Evolutionary conservation across 2,329 filamentous ascomycete genomes (phyloP).

Genomic region (Xylaria sp.): DNA sequence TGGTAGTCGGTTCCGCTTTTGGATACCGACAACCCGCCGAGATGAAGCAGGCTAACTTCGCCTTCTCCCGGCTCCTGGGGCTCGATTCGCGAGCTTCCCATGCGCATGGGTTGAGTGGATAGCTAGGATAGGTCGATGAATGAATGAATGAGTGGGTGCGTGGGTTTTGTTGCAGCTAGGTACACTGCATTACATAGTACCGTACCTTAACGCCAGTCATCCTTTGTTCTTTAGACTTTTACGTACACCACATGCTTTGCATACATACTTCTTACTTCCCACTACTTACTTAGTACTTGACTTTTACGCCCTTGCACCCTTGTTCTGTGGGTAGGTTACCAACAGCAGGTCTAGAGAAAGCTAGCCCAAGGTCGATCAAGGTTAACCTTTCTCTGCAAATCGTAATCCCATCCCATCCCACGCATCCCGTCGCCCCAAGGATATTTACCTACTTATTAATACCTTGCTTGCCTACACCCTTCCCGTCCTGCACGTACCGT

Average conservation of each 20-base stretch:
- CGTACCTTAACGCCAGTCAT: neutral
- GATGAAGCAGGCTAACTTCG: neutral
- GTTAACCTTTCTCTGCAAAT: conserved; percentile 11
- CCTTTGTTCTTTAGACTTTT: neutral
- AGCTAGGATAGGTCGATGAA: too few species aligned
- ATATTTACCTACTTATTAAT: too few species aligned
- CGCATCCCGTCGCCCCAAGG: neutral
- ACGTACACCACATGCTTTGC: neutral
- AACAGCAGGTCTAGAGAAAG: too few species aligned
- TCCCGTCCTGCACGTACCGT: neutral
- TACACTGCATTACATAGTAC: neutral
- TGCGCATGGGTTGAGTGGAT: neutral
- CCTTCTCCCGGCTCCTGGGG: neutral
- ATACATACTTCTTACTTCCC: too few species aligned
- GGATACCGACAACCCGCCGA: neutral
- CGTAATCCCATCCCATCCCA: neutral
- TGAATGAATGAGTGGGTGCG: too few species aligned
- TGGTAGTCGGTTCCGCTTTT: conserved; percentile 10
- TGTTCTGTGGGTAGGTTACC: too few species aligned
- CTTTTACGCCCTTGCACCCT: neutral
- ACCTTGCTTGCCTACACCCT: conserved; percentile 10
- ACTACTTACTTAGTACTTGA: too few species aligned
- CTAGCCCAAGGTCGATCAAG: conserved; percentile 4
- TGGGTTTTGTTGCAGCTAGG: neutral
- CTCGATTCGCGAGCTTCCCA: neutral